Base-by-base conservation (phyloP, 176 grass and related monocot genomes). In the Eleusine indica region DNA sequence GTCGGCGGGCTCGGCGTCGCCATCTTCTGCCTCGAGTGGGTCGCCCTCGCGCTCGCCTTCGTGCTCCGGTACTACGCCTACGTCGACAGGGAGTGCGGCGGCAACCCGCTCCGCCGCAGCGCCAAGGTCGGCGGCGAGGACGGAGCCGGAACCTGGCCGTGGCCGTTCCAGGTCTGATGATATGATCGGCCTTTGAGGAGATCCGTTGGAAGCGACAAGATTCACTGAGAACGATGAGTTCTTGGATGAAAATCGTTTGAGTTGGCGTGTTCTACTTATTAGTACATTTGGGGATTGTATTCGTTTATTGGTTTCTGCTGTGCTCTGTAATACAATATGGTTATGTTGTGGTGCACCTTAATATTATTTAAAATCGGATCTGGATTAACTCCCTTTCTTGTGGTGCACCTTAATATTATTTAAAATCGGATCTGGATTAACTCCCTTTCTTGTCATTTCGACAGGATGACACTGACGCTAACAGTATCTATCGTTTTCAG, bases 21-120 rank as follows among this genome's bases (percentile, higher is more conserved):
- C 86, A 87, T 99, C 70, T 99, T 99, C 93, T 93, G 91, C 78
- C 80, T 99, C 68, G 97, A 99, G 84, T 99, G 97, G 97, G 83
- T 94, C 41, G 80, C 90, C 6, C 91, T 99, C 28, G 91, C 93
- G 42, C 88, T 99, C 82, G 97, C 97, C 11, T 99, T 99, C 86
- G 91, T 99, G 22, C 84, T 99, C 58, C 58, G 97, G 80, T 99
- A 95, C 93, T 86, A 93, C 61, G 83, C 84, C 5, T 91, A 90
- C 65, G 89, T 92, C 37, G 82, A 88, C 77, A 88, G 88, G 63
- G 89, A 86, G 48, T 88, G 79, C 70, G 85, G 88, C 76, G 77
- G 76, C 43, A 91, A 90, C 86, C 68, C 70, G 51, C 40, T 85
- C 75, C 90, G 90, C 6, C 94, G 87, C 66, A 96, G 83, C 62